Conservation (phyloP, 148 eudicot genomes). For the Spergularia bocconei region DNA sequence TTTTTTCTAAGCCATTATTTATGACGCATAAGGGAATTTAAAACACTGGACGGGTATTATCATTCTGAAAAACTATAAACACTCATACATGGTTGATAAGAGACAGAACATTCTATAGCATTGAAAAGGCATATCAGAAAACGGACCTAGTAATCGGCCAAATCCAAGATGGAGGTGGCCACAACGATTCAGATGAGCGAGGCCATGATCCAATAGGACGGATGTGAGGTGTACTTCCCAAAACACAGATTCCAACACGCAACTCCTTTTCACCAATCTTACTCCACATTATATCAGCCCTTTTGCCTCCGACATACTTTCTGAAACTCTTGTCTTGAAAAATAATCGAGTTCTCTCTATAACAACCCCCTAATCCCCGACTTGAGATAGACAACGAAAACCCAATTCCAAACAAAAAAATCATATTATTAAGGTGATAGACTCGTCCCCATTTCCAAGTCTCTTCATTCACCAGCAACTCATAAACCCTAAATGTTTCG, state of each 20-base stretch:
- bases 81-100: no score
- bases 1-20: no score
- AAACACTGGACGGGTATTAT: no score
- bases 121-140: not conserved
- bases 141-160: slow-evolving; percentile 11
- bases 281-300: not conserved
- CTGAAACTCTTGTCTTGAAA: slow-evolving; percentile 11
- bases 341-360: slow-evolving; percentile 18
- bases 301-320: not conserved
- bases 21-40: no score
- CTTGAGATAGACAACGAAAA: slow-evolving; percentile 15
- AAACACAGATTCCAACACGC: not conserved
- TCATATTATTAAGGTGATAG: slow-evolving; percentile 7
- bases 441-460: slow-evolving; percentile 12
- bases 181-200: not conserved
- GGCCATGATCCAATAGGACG: slow-evolving; percentile 3
- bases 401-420: slow-evolving; percentile 19
- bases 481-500: slow-evolving; percentile 7
- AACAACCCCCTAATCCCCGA: not conserved
- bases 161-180: slow-evolving; percentile 26
- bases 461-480: not conserved
- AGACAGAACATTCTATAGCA: no score
- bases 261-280: not conserved
- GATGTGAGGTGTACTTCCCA: slow-evolving; percentile 4
- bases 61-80: no score